Conservation (phyloP, 352 stramenopile species). For the Globisporangium cederbergense region DNA sequence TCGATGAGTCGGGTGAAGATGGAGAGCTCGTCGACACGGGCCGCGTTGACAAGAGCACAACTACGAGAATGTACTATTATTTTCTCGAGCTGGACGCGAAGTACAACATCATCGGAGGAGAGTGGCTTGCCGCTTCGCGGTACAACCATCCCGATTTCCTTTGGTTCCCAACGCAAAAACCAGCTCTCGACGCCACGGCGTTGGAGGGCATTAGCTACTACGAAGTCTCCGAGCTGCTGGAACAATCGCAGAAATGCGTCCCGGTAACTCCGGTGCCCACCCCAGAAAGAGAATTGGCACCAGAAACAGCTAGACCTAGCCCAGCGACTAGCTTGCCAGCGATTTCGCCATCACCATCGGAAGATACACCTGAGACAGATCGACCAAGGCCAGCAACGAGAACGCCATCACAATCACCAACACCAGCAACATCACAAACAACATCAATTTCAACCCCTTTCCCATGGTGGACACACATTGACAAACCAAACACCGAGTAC, state of each 20-base stretch:
- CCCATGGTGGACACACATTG: no score
- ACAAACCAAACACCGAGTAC: no score
- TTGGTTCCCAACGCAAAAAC: neutral
- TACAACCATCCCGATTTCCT: neutral
- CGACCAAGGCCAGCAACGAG: no score
- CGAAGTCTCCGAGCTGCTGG: neutral
- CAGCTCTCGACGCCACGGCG: neutral
- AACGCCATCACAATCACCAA: no score
- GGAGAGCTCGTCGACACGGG: conserved; percentile 1
- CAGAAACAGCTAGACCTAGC: neutral
- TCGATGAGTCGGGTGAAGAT: conserved; percentile 22
- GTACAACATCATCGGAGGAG: neutral
- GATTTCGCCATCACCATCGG: neutral
- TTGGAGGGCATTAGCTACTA: neutral
- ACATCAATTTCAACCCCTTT: no score
- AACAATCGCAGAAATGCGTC: neutral
- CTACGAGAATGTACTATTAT: neutral
- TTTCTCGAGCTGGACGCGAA: neutral
- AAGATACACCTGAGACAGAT: no score
- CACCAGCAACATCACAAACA: no score
- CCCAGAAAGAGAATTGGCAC: neutral
- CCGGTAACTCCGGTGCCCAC: neutral
- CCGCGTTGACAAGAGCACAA: neutral
- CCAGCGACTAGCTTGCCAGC: neutral
- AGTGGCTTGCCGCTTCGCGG: neutral